Evolutionary conservation across 345 rosid species (phyloP).

Genomic region (Raphanus raphanistrum): DNA sequence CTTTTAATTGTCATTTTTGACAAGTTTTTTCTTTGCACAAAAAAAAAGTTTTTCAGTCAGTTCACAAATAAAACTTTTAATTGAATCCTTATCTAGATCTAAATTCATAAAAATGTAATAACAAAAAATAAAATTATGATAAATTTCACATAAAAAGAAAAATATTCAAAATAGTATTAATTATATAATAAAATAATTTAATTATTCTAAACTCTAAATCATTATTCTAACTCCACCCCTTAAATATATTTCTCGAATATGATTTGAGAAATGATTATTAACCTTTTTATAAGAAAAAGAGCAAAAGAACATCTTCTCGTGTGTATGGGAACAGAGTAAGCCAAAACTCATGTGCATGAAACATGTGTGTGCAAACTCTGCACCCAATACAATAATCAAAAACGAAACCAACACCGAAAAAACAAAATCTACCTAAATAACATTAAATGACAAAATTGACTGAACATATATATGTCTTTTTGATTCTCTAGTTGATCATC

Average conservation of each 20-base stretch:
- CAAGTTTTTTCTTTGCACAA: too few relatives aligned
- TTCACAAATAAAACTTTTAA: too few relatives aligned
- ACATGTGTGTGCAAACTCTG: slow-evolving; percentile 3
- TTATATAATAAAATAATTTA: too few relatives aligned
- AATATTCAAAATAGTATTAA: too few relatives aligned
- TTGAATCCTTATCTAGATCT: too few relatives aligned
- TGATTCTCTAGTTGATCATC: neutral
- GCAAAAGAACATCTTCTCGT: neutral
- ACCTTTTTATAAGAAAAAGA: neutral
- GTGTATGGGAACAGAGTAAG: neutral
- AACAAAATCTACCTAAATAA: neutral
- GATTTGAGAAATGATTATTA: slow-evolving; percentile 15
- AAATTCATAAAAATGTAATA: too few relatives aligned
- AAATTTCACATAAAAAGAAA: neutral
- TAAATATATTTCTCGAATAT: neutral
- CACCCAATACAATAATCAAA: neutral
- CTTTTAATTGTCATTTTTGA: too few relatives aligned
- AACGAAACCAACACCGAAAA: slow-evolving; percentile 1
- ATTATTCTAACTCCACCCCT: neutral
- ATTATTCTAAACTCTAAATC: neutral
- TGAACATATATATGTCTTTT: neutral
- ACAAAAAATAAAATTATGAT: neutral
- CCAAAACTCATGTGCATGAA: slow-evolving; percentile 21
- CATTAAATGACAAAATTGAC: neutral
- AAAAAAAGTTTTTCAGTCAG: too few relatives aligned